Percentiles rank a stretch among this genome's conserved stretches.
phyloP scores from a whole-genome alignment of 257 asterid genomes.

The Solanum arcanum region DNA sequence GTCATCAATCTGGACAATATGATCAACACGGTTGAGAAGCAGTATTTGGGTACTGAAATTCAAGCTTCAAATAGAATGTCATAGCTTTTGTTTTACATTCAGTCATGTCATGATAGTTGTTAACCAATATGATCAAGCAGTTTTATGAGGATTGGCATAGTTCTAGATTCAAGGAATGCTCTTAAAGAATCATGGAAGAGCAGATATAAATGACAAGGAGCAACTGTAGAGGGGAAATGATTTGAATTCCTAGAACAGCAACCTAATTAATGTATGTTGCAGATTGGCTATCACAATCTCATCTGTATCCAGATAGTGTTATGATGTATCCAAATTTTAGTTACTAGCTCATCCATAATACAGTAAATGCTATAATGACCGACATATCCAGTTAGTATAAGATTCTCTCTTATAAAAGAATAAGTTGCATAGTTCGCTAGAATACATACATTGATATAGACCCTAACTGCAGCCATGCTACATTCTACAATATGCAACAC shows the following conservation, averaged over 20 bases:
- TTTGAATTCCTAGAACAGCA: neutral
- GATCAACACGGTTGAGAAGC: neutral
- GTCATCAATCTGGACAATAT: conserved; percentile 61
- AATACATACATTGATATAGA: neutral
- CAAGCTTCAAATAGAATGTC: neutral
- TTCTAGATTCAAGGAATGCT: neutral
- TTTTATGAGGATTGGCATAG: neutral
- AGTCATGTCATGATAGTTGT: neutral
- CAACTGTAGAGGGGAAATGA: neutral
- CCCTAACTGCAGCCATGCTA: neutral
- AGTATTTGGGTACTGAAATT: neutral
- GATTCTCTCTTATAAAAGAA: neutral
- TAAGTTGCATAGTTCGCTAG: neutral
- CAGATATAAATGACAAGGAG: neutral
- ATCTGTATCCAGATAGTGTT: neutral
- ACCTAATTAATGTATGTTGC: neutral
- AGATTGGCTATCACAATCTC: neutral
- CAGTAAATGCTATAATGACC: neutral
- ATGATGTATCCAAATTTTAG: neutral
- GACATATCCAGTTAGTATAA: neutral
- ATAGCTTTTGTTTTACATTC: neutral
- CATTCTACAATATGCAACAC: neutral
- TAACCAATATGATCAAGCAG: neutral
- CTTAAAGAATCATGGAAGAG: neutral
- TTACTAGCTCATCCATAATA: neutral